Base-by-base conservation (phyloP, 106 monocot species). In the Dioscorea alata region DNA sequence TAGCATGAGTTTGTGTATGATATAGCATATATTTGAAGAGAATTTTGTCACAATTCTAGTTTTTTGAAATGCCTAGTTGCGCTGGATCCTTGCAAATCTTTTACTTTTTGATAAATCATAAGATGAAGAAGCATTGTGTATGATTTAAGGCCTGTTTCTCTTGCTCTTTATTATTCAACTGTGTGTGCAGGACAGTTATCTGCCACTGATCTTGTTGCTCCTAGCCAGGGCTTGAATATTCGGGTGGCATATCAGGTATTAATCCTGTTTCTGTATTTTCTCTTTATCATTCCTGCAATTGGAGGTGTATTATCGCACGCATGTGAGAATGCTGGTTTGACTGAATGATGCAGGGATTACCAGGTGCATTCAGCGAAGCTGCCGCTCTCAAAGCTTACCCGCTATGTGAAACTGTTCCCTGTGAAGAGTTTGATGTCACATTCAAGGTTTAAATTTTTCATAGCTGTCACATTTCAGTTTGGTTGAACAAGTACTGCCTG, bases 361-460 rank as follows among this genome's bases (percentile, higher is more conserved):
- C 87, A 2, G 91, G 91, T 76, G 82, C 87, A 80, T 91, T 79
- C 42, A 87, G 91, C 58, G 91, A 91, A 66, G 63, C 72, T 69
- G 91, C 91, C 75, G 91, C 91, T 8, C 69, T 87, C 12, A 87
- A 87, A 85, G 87, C 84, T 23, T 85, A 87, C 61, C 91, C 91
- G 34, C 68, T 80, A 31, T 84, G 84, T 82, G 82, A 82, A 67
- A 74, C 87, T 12, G 66, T 91, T 78, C 91, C 91, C 8, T 91
- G 87, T 71, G 84, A 87, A 49, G 86, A 83, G 21, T 87, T 87
- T 80, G 91, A 91, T 73, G 85, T 82, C 56, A 82, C 82, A 63
- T 85, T 91, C 59, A 80, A 91, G 84, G 91, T 91, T 78, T 17
- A 78, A 66, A 0, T 31, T 51, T 31, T 16, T 15, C 51, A 21